Evolutionary conservation across 257 asterid species (phyloP).

Genomic region (Ballota nigra): DNA sequence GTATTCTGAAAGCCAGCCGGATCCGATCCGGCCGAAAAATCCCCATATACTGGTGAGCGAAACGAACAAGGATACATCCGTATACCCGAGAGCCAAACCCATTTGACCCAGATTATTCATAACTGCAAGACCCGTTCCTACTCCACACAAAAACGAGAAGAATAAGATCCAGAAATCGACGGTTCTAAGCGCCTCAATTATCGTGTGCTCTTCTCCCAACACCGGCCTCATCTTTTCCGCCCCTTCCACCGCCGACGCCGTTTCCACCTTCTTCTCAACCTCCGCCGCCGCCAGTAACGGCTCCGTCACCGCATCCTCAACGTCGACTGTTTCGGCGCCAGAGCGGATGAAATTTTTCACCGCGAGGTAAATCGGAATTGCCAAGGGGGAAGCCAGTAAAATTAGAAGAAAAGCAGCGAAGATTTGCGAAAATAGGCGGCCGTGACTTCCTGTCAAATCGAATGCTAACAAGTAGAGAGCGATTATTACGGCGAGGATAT

Average conservation of each 20-base stretch:
- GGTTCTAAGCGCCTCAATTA: constrained; percentile 54
- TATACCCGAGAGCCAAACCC: constrained; percentile 87
- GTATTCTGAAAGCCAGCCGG: constrained; percentile 85
- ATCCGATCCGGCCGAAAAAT: constrained; percentile 82
- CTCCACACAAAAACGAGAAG: constrained; percentile 80
- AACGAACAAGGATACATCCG: constrained; percentile 88
- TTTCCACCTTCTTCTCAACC: constrained; percentile 20
- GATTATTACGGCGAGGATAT: constrained; percentile 60
- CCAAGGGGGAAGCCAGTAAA: constrained; percentile 64
- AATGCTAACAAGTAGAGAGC: constrained; percentile 71
- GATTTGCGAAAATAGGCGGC: constrained; percentile 44
- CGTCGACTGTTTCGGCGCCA: constrained; percentile 26
- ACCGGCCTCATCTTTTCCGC: constrained; percentile 39
- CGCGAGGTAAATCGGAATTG: constrained; percentile 55
- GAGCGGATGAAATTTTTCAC: constrained; percentile 31
- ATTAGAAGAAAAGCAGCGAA: constrained; percentile 68
- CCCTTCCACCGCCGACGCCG: constrained; percentile 21
- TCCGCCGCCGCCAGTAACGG: constrained; percentile 34
- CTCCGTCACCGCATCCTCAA: constrained; percentile 40
- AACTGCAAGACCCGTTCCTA: constrained; percentile 92
- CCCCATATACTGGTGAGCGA: constrained; percentile 96
- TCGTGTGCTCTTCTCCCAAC: constrained; percentile 86
- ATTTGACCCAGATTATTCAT: constrained; percentile 93
- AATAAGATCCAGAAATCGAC: constrained; percentile 86
- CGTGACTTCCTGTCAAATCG: constrained; percentile 67